phyloP scores from a whole-genome alignment of 1,139 yeast genomes.

The Candida labiduridarum region DNA sequence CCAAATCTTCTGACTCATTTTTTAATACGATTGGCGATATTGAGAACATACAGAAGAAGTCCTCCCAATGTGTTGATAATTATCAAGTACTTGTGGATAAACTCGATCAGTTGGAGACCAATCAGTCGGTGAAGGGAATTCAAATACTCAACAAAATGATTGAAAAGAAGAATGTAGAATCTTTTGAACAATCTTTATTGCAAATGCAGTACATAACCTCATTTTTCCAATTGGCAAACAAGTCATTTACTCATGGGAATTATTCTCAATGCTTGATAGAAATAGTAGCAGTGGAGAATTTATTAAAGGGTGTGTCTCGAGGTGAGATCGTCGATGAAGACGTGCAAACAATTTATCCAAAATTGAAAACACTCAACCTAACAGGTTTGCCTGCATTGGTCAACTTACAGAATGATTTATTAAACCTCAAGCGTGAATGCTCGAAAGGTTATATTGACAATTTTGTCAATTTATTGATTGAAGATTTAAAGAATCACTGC shows the following conservation, averaged over 20 bases:
- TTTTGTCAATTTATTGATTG: slow-evolving; percentile 56
- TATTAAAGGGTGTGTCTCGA: slow-evolving; percentile 54
- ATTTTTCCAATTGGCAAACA: slow-evolving; percentile 55
- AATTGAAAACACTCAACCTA: slow-evolving; percentile 57
- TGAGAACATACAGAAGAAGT: slow-evolving; percentile 59
- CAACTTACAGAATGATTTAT: slow-evolving; percentile 53
- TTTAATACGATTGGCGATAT: slow-evolving; percentile 83
- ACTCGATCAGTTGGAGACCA: slow-evolving; percentile 45
- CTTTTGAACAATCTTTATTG: slow-evolving; percentile 63
- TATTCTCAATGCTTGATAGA: slow-evolving; percentile 49
- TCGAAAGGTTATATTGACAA: slow-evolving; percentile 67
- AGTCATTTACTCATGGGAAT: slow-evolving; percentile 45
- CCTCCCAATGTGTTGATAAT: slow-evolving; percentile 52
- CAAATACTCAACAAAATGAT: slow-evolving; percentile 53
- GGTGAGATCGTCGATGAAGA: slow-evolving; percentile 26
- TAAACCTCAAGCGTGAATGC: slow-evolving; percentile 56
- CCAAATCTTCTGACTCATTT: slow-evolving; percentile 81
- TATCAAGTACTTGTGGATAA: slow-evolving; percentile 48
- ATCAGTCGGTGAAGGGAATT: slow-evolving; percentile 56
- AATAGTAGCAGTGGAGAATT: slow-evolving; percentile 56
- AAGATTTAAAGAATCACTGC: slow-evolving; percentile 63
- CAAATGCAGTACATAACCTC: slow-evolving; percentile 59
- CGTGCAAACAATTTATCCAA: slow-evolving; percentile 29
- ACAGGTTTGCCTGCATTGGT: slow-evolving; percentile 59
- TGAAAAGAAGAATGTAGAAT: slow-evolving; percentile 61